phyloP scores from a whole-genome alignment of 1,284 basidiomycete genomes.

The Prillingera fragicola region DNA sequence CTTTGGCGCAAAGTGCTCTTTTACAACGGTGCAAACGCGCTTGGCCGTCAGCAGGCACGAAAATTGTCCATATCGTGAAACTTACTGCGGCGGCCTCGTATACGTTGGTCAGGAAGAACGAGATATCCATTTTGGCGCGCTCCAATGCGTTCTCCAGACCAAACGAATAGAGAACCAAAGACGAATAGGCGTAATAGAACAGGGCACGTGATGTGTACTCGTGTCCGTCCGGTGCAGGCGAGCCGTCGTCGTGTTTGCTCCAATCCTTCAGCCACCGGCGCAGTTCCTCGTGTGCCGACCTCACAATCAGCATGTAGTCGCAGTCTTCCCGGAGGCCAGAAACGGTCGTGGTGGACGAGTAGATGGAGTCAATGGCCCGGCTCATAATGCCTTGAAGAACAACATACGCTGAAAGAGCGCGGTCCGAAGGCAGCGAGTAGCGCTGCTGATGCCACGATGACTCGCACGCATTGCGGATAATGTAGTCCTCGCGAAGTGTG shows the following conservation, averaged over 20 bases:
- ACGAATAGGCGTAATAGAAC: constrained; percentile 79
- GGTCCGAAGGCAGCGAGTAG: constrained; percentile 59
- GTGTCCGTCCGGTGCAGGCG: too few species aligned
- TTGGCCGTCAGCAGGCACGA: too few species aligned
- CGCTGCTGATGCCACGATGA: constrained; percentile 61
- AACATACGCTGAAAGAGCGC: constrained; percentile 42
- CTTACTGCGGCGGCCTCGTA: constrained; percentile 60
- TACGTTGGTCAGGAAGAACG: constrained; percentile 79
- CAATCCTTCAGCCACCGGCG: constrained; percentile 36
- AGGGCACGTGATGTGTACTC: constrained; percentile 49
- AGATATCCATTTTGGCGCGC: constrained; percentile 56
- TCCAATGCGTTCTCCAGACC: constrained; percentile 90
- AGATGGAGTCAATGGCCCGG: constrained; percentile 80
- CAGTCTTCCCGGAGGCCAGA: constrained; percentile 82
- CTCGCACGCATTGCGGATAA: constrained; percentile 73
- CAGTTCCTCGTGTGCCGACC: constrained; percentile 44
- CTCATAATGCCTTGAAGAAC: constrained; percentile 82
- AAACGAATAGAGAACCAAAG: constrained; percentile 86
- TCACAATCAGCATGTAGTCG: constrained; percentile 56
- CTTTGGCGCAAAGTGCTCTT: constrained; percentile 65
- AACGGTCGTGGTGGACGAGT: constrained; percentile 71
- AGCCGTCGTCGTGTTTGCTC: constrained; percentile 18
- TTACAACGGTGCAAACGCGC: constrained; percentile 40
- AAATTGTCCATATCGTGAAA: neutral
- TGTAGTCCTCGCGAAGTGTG: constrained; percentile 56